phyloP scores from a whole-genome alignment of 768 basidiomycete genomes.

The Leccinum imitatum region DNA sequence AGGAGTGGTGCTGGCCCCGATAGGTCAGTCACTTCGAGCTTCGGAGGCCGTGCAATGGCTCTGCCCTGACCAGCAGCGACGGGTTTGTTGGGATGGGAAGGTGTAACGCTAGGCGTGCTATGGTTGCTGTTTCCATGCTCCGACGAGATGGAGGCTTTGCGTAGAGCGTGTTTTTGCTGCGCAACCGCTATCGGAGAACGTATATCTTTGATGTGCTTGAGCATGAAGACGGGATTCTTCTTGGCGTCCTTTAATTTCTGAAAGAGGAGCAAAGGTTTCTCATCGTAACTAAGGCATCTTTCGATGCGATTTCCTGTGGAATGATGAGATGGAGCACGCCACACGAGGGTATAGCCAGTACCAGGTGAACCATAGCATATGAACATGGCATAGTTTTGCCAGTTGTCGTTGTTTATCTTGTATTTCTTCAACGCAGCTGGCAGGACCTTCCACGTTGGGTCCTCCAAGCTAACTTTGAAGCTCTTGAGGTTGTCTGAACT shows the following conservation, averaged over 20 bases:
- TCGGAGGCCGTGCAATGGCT: slow-evolving; percentile 57
- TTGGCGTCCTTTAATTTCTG: slow-evolving; percentile 96
- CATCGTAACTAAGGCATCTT: slow-evolving; percentile 94
- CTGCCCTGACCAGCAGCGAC: slow-evolving; percentile 32
- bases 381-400: slow-evolving; percentile 99
- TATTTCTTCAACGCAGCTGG: slow-evolving; percentile 99
- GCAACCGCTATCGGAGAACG: slow-evolving; percentile 96
- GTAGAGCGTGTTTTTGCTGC: slow-evolving; percentile 90
- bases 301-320: slow-evolving; percentile 71
- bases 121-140: slow-evolving; percentile 21
- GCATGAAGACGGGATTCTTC: slow-evolving; percentile 99
- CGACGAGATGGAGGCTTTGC: slow-evolving; percentile 60
- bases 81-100: slow-evolving; percentile 25
- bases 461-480: slow-evolving; percentile 96
- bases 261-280: slow-evolving; percentile 95
- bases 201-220: slow-evolving; percentile 91
- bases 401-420: slow-evolving; percentile 97
- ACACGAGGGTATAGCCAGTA: slow-evolving; percentile 28
- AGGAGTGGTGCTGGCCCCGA: slow-evolving; percentile 50
- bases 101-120: slow-evolving; percentile 19
- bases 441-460: slow-evolving; percentile 98
- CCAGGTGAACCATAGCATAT: slow-evolving; percentile 95
- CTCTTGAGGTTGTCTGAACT: slow-evolving; percentile 79
- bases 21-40: slow-evolving; percentile 67
- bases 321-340: neutral